Percentiles rank a stretch among this genome's conserved stretches.
Conservation (phyloP, 176 grass and related monocot species). For the Chrysopogon serrulatus region DNA sequence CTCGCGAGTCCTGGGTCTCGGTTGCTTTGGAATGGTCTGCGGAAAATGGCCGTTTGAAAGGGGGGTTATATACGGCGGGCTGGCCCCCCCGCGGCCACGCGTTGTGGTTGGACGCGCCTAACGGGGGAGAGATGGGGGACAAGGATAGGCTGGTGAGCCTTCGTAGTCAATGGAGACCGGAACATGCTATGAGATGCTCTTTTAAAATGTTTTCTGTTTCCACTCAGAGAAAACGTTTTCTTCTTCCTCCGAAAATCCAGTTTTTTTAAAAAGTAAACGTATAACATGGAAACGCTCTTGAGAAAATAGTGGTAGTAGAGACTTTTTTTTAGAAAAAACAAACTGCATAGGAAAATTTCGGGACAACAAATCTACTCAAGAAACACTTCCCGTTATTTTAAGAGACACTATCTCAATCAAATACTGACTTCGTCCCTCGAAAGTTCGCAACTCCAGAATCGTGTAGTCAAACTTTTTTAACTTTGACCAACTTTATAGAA, state of each 20-base stretch:
- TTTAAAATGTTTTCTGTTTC: not conserved
- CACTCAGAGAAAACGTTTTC: not conserved
- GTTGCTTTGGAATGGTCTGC: constrained; percentile 20
- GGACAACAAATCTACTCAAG: not conserved
- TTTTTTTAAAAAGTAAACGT: not conserved
- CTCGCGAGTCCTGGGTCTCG: not conserved
- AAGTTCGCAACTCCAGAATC: too few species aligned
- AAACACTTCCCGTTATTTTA: not conserved
- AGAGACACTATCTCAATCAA: not conserved
- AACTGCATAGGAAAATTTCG: not conserved
- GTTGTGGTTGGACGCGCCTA: constrained; percentile 15
- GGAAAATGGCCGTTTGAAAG: constrained; percentile 38
- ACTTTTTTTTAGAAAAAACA: not conserved
- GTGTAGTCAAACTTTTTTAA: too few species aligned
- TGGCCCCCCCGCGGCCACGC: constrained; percentile 14
- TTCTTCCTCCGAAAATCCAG: not conserved
- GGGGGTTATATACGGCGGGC: constrained; percentile 12
- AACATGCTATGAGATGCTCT: not conserved
- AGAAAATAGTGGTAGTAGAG: not conserved
- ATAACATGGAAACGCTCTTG: too few species aligned
- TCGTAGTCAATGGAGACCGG: not conserved
- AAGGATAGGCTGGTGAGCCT: not conserved
- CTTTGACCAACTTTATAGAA: too few species aligned
- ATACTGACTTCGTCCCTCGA: too few species aligned
- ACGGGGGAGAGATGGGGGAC: not conserved